Evolutionary conservation across 164 flowering plant genomes (phyloP), one percentile per base, ranked within the genome.

Genomic region (Nymphaea colorata): DNA sequence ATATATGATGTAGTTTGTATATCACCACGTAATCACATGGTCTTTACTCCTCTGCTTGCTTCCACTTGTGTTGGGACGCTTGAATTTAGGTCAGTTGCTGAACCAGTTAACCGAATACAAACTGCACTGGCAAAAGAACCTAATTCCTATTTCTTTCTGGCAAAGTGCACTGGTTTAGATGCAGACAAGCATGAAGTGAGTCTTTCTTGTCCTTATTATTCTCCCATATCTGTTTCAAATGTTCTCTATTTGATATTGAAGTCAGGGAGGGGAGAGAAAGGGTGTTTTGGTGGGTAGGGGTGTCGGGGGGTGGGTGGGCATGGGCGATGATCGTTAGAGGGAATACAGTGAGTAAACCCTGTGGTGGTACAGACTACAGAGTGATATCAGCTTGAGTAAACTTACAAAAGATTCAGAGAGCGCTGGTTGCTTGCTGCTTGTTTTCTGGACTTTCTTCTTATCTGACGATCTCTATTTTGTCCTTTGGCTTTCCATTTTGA

Each of bases 21-120:
- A 60, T 87, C 98, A 4, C 98, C 94, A 0, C 76, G 98, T 73
- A 91, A 91, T 62, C 98, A 91, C 78, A 91, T 91, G 98, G 98
- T 89, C 11, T 89, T 91, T 79, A 91, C 98, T 15, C 98, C 96
- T 67, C 79, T 91, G 75, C 87, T 91, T 62, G 94, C 98, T 68
- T 91, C 98, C 11, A 91, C 98, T 67, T 89, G 94, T 73, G 96
- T 87, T 66, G 98, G 98, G 51, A 91, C 96, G 16, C 77, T 89
- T 55, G 98, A 91, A 69, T 91, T 91, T 59, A 86, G 96, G 1
- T 91, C 96, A 0, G 94, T 91, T 0, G 88, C 89, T 59, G 98
- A 91, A 78, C 96, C 98, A 3, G 90, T 91, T 42, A 72, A 77
- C 64, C 80, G 72, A 70, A 89, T 91, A 62, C 96, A 89, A 73